Evolutionary conservation across 257 asterid species (phyloP).

Genomic region (Rauvolfia tetraphylla): DNA sequence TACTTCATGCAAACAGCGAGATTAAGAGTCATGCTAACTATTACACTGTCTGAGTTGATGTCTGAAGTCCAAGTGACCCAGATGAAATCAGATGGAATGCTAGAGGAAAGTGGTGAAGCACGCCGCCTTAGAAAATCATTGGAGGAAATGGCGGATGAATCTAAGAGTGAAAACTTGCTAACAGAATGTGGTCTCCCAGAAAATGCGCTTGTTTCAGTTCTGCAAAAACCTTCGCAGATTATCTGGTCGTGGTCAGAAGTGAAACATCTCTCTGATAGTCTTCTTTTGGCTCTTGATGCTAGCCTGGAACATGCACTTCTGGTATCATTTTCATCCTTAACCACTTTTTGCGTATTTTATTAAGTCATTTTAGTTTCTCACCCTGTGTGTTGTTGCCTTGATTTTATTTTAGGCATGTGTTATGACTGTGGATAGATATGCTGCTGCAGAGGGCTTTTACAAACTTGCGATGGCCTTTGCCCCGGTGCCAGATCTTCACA

Average conservation of each 20-base stretch:
- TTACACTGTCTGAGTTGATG: conserved; percentile 95
- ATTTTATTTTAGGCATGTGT: conserved; percentile 64
- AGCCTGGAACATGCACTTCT: conserved; percentile 94
- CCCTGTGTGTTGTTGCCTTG: background rate
- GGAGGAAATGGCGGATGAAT: conserved; percentile 84
- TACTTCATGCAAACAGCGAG: conserved; percentile 78
- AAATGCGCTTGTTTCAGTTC: conserved; percentile 47
- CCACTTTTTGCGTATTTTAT: conserved; percentile 14
- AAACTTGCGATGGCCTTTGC: conserved; percentile 99
- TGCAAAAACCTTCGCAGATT: conserved; percentile 49
- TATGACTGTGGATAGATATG: conserved; percentile 91
- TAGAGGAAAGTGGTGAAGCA: conserved; percentile 96
- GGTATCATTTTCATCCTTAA: conserved; percentile 43
- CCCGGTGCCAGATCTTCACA: conserved; percentile 98
- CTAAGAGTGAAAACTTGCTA: conserved; percentile 48
- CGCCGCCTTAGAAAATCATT: conserved; percentile 82
- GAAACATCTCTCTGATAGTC: conserved; percentile 72
- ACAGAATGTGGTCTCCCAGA: conserved; percentile 78
- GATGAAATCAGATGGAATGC: conserved; percentile 87
- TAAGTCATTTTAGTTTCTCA: conserved; percentile 8
- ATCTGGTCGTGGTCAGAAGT: conserved; percentile 84
- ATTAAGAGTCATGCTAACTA: conserved; percentile 86
- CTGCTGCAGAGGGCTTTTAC: conserved; percentile 97
- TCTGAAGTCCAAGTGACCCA: conserved; percentile 98
- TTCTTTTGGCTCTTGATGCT: conserved; percentile 96